Conservation (phyloP, 345 rosid genomes). For the Salix udensis region DNA sequence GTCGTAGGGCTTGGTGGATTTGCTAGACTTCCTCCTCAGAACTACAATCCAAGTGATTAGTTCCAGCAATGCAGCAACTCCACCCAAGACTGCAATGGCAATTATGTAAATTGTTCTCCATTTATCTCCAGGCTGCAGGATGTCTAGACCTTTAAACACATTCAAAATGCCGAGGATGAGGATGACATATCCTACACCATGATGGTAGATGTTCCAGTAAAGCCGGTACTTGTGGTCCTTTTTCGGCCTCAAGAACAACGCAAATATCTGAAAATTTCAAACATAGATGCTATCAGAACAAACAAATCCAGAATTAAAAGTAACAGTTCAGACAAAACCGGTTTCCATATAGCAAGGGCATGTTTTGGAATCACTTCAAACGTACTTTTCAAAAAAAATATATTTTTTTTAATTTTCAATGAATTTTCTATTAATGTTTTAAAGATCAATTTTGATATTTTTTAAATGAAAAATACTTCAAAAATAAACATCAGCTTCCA, state of each 20-base stretch:
- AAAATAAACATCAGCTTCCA: too few species aligned
- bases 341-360: background rate
- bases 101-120: slow-evolving; percentile 55
- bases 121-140: slow-evolving; percentile 50
- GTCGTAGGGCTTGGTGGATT: slow-evolving; percentile 50
- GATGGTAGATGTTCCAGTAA: slow-evolving; percentile 86
- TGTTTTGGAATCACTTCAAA: too few species aligned
- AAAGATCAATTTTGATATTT: too few species aligned
- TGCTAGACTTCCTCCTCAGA: slow-evolving; percentile 48
- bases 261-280: slow-evolving; percentile 51
- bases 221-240: slow-evolving; percentile 76
- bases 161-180: slow-evolving; percentile 56
- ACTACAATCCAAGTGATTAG: slow-evolving; percentile 65
- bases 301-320: background rate
- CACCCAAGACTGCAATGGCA: slow-evolving; percentile 47
- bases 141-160: slow-evolving; percentile 65
- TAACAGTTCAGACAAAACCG: background rate
- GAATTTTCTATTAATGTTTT: too few species aligned
- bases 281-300: slow-evolving; percentile 1
- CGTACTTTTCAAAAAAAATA: too few species aligned
- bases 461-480: too few species aligned
- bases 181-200: slow-evolving; percentile 60
- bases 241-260: slow-evolving; percentile 66
- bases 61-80: slow-evolving; percentile 57
- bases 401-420: too few species aligned